Percentiles rank a stretch among this genome's conserved stretches.
Evolutionary conservation across 495 filamentous ascomycete genomes (phyloP).

Genomic region (Opeltia flavorubescens): DNA sequence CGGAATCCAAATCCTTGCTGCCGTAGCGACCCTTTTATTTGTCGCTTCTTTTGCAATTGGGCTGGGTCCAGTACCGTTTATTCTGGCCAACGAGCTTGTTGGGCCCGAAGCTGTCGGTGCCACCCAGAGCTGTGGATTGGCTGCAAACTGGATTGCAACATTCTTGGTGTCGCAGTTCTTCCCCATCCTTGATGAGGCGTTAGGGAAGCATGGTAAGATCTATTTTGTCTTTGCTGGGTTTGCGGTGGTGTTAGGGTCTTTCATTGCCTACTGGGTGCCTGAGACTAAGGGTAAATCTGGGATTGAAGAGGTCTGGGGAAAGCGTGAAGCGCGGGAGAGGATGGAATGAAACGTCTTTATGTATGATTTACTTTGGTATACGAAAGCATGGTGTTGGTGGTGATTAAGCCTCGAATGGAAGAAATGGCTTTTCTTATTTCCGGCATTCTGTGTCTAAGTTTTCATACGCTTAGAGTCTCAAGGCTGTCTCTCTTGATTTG

Average conservation of each 20-base stretch:
- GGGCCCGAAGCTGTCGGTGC: conserved; percentile 79
- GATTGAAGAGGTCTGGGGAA: conserved; percentile 80
- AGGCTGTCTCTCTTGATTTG: too few species aligned
- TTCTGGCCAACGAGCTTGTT: conserved; percentile 79
- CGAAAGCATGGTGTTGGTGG: too few species aligned
- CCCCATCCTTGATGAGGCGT: conserved; percentile 60
- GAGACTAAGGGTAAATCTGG: conserved; percentile 74
- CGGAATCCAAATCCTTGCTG: conserved; percentile 56
- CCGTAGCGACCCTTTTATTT: conserved; percentile 67
- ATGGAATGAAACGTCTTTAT: conserved; percentile 11
- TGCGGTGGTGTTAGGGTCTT: conserved; percentile 47
- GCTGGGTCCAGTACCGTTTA: conserved; percentile 86
- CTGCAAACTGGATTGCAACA: conserved; percentile 80
- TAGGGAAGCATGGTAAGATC: conserved; percentile 65
- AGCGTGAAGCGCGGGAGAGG: conserved; percentile 18
- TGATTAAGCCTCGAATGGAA: neutral
- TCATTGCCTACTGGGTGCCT: conserved; percentile 58
- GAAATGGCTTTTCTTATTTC: too few species aligned
- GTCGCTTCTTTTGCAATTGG: conserved; percentile 85
- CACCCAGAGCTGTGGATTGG: conserved; percentile 70
- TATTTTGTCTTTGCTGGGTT: conserved; percentile 78
- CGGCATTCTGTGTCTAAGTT: too few species aligned
- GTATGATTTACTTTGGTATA: too few species aligned
- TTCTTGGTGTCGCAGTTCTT: conserved; percentile 90
- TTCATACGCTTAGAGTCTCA: too few species aligned